These are phyloP conservation scores for Entomortierella lignicola DNA, from an alignment of 192 early-diverging fungal species.

Conservation along the genomic window DNA sequence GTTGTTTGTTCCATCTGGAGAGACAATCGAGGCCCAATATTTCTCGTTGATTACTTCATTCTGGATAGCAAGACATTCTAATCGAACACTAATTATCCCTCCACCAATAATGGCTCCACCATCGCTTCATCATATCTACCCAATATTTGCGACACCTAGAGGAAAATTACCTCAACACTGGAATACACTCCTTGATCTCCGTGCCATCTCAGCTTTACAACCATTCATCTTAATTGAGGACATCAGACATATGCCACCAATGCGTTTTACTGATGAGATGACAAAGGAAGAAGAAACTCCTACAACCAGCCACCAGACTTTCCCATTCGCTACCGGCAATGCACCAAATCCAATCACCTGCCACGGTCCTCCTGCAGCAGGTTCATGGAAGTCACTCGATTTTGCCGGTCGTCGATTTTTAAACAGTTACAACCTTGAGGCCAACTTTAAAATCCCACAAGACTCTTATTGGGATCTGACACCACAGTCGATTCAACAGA, in stretches of 20 bases:
- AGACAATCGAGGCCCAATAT: constrained; percentile 47
- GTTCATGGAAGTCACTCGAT: constrained; percentile 44
- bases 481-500: constrained; percentile 26
- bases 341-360: constrained; percentile 25
- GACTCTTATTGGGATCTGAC: constrained; percentile 39
- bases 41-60: constrained; percentile 35
- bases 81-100: constrained; percentile 36
- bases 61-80: constrained; percentile 52
- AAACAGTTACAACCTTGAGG: constrained; percentile 38
- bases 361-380: constrained; percentile 30
- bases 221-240: constrained; percentile 19
- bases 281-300: constrained; percentile 37
- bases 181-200: constrained; percentile 41
- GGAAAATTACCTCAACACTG: constrained; percentile 41
- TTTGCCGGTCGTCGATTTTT: constrained; percentile 47
- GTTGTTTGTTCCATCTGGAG: constrained; percentile 40
- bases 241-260: constrained; percentile 27
- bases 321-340: background rate
- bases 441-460: constrained; percentile 34
- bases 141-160: constrained; percentile 23
- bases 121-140: constrained; percentile 22
- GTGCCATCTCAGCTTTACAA: constrained; percentile 1
- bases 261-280: constrained; percentile 39
- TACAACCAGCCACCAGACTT: constrained; percentile 13
- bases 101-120: constrained; percentile 49